Conservation (phyloP, 2,329 filamentous ascomycete genomes). For the Plenodomus lindquistii region DNA sequence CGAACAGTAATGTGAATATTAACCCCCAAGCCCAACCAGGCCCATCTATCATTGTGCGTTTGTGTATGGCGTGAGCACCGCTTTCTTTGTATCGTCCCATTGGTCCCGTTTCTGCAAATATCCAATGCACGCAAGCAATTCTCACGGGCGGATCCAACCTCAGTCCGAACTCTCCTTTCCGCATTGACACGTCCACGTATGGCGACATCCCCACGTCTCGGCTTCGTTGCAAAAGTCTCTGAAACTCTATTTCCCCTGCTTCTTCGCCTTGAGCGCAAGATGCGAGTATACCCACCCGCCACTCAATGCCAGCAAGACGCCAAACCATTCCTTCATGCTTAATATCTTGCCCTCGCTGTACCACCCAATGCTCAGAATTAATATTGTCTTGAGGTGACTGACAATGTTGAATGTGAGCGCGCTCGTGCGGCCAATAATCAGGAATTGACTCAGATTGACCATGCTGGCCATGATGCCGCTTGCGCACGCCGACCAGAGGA, state of each 20-base stretch:
- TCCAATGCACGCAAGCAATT: no score
- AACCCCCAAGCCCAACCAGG: no score
- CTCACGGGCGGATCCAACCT: no score
- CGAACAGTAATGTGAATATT: no score
- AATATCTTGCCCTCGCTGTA: slow-evolving; percentile 50
- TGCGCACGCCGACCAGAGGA: slow-evolving; percentile 46
- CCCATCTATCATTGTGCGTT: no score
- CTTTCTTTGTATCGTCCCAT: no score
- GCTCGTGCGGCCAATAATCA: slow-evolving; percentile 47
- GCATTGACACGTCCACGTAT: no score
- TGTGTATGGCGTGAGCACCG: no score
- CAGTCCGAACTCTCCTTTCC: no score
- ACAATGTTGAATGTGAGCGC: slow-evolving; percentile 48
- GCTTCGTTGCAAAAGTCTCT: no score
- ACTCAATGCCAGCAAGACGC: slow-evolving; percentile 50
- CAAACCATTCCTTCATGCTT: slow-evolving; percentile 46
- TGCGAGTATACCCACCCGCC: slow-evolving; percentile 54
- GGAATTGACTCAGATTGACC: slow-evolving; percentile 49
- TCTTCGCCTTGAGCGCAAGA: slow-evolving; percentile 43
- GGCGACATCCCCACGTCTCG: no score
- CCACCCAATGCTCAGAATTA: slow-evolving; percentile 53
- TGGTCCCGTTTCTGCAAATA: no score
- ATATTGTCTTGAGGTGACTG: slow-evolving; percentile 51
- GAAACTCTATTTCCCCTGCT: slow-evolving; percentile 23
- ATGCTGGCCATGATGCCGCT: slow-evolving; percentile 50